A percentile compares a stretch with the other conserved stretches of the same genome.
phyloP scores from a whole-genome alignment of 2,329 filamentous ascomycete species.

The Aspergillus viridinutans region DNA sequence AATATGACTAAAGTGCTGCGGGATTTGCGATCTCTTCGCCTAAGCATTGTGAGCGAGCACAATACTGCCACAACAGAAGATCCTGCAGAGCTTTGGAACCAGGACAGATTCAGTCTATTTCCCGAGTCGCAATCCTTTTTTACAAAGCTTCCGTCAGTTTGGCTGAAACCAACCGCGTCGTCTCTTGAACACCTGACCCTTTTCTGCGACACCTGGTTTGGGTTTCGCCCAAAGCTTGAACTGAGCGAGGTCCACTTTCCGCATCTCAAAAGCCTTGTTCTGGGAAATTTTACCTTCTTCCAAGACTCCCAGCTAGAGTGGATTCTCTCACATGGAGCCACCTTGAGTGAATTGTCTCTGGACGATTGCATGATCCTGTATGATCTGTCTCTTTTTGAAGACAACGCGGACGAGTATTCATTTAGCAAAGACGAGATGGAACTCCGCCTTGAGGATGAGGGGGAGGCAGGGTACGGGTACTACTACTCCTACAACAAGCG shows the following conservation, averaged over 20 bases:
- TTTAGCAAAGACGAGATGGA: constrained; percentile 19
- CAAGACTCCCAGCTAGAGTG: constrained; percentile 47
- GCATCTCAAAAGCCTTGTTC: constrained; percentile 35
- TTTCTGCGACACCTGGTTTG: constrained; percentile 35
- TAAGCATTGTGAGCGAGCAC: background rate
- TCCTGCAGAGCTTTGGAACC: background rate
- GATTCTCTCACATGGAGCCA: constrained; percentile 38
- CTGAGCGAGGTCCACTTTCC: constrained; percentile 34
- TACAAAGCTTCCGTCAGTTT: background rate
- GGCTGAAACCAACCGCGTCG: constrained; percentile 5
- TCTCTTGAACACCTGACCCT: constrained; percentile 37
- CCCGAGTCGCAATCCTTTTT: background rate
- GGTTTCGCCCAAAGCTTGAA: constrained; percentile 40
- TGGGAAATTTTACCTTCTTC: constrained; percentile 43
- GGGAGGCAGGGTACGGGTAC: background rate
- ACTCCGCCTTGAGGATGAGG: background rate
- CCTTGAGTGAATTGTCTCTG: constrained; percentile 42
- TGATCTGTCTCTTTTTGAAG: constrained; percentile 1
- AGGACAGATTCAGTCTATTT: background rate
- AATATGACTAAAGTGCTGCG: background rate
- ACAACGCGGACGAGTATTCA: constrained; percentile 34
- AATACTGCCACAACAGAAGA: background rate
- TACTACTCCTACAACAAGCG: constrained; percentile 10
- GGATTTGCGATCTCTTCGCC: background rate
- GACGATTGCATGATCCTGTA: constrained; percentile 41